Base-by-base conservation (phyloP, 495 filamentous ascomycete species). In the Filosporella fistucella region DNA sequence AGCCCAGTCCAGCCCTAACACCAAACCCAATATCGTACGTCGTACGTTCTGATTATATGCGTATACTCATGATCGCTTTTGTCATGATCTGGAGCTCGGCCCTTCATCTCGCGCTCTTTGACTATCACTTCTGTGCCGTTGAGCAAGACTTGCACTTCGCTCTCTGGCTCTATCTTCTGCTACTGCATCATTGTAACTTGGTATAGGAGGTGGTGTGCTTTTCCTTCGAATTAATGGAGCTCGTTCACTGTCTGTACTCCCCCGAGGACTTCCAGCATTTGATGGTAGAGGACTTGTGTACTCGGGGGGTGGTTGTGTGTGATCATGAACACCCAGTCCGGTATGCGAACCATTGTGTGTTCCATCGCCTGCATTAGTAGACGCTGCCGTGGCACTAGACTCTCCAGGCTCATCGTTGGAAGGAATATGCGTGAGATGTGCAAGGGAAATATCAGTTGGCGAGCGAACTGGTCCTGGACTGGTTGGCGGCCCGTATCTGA, bases 371-470 rank as follows among this genome's bases (percentile, higher is more conserved):
- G 41, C 4, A 13, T 8, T 10, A 28, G 40, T 30, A 5, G 26
- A 9, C 10, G 30, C 36, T 14, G 64, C 65, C 21, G 72, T 67
- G 39, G 64, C 71, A 47, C 72, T 69, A 55, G 84, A 91, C 63
- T 93, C 89, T n/a, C 86, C 89, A 17, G 70, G 68, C 59, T 87
- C 83, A 48, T 90, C 86, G 38, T 86, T 71, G 2, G 85, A 80
- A 37, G 82, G 77, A 22, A 87, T 78, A 41, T 85, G 88, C 26
- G 83, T 77, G 26, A 83, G 63, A 26, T 78, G 75, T 9, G 93
- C 89, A 21, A 98, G 80, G 4, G 90, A 96, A 48, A 98, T 98
- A 60, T 98, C 93, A 21, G 91, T 96, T n/a, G 93, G 90, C 54
- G 85, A 90, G 43, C 93, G 81, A 34, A 88, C 74, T 1, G 93